phyloP scores from a whole-genome alignment of 768 basidiomycete species.

The Mycena crocata region DNA sequence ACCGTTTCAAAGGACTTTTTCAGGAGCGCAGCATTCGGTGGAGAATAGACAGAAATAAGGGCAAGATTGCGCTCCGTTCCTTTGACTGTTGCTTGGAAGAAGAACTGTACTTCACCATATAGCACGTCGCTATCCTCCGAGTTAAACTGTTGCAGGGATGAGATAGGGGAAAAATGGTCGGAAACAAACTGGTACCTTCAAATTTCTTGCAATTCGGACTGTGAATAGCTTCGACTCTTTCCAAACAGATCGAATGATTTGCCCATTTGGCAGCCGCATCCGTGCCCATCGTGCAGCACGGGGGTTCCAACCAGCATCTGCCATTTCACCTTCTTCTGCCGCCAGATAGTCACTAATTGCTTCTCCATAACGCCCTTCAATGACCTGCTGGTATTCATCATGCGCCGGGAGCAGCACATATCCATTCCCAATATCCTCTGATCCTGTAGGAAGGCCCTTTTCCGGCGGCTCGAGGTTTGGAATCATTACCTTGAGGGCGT shows the following conservation, averaged over 20 bases:
- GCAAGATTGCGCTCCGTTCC: constrained; percentile 8
- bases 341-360: background rate
- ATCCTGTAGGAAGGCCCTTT: background rate
- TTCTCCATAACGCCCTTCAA: background rate
- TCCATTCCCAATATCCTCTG: background rate
- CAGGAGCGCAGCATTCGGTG: constrained; percentile 20
- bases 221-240: constrained; percentile 17
- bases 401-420: background rate
- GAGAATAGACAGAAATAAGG: constrained; percentile 14
- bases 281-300: constrained; percentile 30
- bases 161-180: background rate
- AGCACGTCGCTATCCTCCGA: background rate
- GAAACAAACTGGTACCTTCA: constrained; percentile 10
- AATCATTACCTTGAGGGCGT: background rate
- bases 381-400: background rate
- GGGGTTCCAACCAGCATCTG: background rate
- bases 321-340: background rate
- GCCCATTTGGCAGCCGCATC: constrained; percentile 36
- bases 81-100: constrained; percentile 32
- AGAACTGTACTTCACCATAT: constrained; percentile 33
- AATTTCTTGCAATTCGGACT: constrained; percentile 9
- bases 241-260: constrained; percentile 32
- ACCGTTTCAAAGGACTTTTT: constrained; percentile 25
- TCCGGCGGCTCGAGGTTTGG: background rate
- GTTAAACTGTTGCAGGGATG: background rate